Base-by-base conservation (phyloP, 2,329 filamentous ascomycete genomes). In the Akanthomyces muscarius region DNA sequence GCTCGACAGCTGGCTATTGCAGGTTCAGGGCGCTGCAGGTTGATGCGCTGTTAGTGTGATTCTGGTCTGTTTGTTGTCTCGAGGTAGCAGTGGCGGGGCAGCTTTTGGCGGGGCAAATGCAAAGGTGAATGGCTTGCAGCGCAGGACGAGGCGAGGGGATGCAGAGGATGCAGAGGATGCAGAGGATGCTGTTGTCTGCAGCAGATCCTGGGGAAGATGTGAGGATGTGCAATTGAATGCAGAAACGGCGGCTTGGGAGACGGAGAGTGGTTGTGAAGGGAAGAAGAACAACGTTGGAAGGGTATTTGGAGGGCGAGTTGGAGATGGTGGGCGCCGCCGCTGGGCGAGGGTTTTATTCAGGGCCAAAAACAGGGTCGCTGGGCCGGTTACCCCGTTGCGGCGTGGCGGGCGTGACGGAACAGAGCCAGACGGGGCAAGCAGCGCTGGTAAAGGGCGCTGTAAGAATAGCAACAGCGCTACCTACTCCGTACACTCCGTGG, bases 81-180 rank as follows among this genome's bases (percentile, higher is more conserved):
- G 36, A 21, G n/a, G 33, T 47, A 23, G 57, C 57, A 51, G 47
- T 61, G 58, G 58, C 48, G 58, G 58, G 58, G 58, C 50, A 61
- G 48, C 28, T 38, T 44, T 54, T 61, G 58, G 58, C 58, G 58
- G 58, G 58, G 58, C 50, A 61, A 16, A 38, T 53, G 25, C 25
- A 61, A n/a, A 38, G 16, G 25, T 28, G 5, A 25, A n/a, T 33
- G 23, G 38, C 42, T 42, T 25, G 36, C 57, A 45, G 50, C 18
- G 21, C 36, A 33, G 18, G 30, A 58, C n/a, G 38, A 52, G 23
- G 21, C 33, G 51, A 23, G 21, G 44, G 44, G 10, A 30, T n/a
- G 52, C 10, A 59, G 18, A 50, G 44, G 2, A 30, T n/a, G 52
- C 10, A 59, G 18, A 50, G 44, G 2, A 30, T n/a, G 52, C 10